Evolutionary conservation across 805 yeast genomes (phyloP), one percentile per base, ranked within the genome.

Genomic region (Teunomyces funiuensis): DNA sequence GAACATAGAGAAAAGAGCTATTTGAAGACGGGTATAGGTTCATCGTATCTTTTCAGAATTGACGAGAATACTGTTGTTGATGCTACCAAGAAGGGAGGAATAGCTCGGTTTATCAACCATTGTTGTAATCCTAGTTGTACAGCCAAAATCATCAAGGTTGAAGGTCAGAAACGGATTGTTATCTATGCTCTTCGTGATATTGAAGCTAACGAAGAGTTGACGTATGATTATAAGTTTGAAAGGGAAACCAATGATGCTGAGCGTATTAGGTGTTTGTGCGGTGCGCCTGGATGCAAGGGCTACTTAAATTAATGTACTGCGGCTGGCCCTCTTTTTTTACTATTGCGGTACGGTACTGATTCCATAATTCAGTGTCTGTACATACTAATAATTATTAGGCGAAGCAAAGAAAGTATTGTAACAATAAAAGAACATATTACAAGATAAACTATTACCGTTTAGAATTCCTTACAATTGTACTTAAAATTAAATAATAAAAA

Each of bases 111-210:
- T 57, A 93, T 93, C 60, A 93, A 93, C 55, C 99, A 93, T 61
- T 89, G 97, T 60, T 93, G 99, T 66, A 86, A 85, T 40, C 99
- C 99, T 1, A 89, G 96, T 51, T 93, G 99, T 66, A 89, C 96
- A 0, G 98, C 99, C 1, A 91, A 90, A 58, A 89, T 93, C 56
- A 90, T 90, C 55, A 88, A 88, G 61, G 97, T 89, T 28, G 97
- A 89, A 44, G 97, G 97, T 3, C 83, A 79, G 54, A 88, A 88
- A 65, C 76, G 98, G 61, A 91, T 93, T 68, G 98, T 90, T 40
- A 89, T 93, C 22, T 93, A 91, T 63, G 97, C 99, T 0, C 68
- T 88, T 49, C 69, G 95, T 36, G 97, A 91, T 58, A 84, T 93
- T 44, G 86, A 74, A 3, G 85, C 93, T 4, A 88, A 88, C 61